Conservation (phyloP, 2,329 filamentous ascomycete genomes). For the Ophiostoma perfectum region DNA sequence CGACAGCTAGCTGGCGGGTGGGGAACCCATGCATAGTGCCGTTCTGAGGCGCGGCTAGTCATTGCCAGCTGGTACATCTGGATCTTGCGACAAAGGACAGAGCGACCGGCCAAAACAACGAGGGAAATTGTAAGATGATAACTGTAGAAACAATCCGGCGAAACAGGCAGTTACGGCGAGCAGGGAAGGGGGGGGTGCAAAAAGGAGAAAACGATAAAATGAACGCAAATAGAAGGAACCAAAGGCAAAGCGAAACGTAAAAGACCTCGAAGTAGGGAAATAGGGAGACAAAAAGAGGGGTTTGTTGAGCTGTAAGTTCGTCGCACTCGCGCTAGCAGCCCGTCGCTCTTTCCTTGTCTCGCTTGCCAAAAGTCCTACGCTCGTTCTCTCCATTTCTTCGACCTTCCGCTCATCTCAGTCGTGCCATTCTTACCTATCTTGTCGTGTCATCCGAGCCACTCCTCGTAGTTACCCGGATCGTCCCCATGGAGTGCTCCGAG, state of each 20-base stretch:
- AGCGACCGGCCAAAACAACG: constrained; percentile 5
- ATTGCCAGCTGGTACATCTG: constrained; percentile 5
- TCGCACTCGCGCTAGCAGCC: constrained; percentile 20
- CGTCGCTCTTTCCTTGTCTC: constrained; percentile 17
- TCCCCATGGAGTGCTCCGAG: constrained; percentile 22
- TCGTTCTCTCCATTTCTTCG: constrained; percentile 15
- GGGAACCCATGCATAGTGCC: constrained; percentile 14
- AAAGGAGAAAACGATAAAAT: not conserved
- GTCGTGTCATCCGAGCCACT: constrained; percentile 14
- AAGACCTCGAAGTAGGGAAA: constrained; percentile 11
- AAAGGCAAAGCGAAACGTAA: constrained; percentile 2
- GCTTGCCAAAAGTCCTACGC: constrained; percentile 20
- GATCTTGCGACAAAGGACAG: constrained; percentile 4
- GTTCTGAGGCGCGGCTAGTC: not conserved
- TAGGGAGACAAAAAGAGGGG: constrained; percentile 9
- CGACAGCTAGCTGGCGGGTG: constrained; percentile 3
- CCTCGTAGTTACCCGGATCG: constrained; percentile 16
- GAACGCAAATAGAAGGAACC: not conserved
- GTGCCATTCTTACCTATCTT: constrained; percentile 13
- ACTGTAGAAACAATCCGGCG: not conserved
- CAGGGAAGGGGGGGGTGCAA: not conserved
- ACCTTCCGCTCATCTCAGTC: constrained; percentile 1
- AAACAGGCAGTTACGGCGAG: not conserved
- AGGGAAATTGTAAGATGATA: not conserved
- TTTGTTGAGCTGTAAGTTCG: constrained; percentile 17